Base-by-base conservation (phyloP, 2,329 filamentous ascomycete species). In the Talaromyces marneffei region DNA sequence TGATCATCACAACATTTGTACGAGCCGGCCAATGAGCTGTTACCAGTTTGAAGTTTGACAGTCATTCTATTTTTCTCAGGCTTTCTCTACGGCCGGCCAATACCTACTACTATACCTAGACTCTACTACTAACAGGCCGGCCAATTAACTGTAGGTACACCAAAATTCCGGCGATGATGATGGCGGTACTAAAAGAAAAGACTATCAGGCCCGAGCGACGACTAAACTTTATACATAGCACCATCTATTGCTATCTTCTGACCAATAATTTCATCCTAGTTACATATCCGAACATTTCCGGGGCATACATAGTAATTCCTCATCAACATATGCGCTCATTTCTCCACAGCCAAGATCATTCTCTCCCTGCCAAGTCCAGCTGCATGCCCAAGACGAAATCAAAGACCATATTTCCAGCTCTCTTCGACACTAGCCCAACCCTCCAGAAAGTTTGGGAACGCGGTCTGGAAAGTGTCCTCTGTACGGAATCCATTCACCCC, bases 351-450 rank as follows among this genome's bases (percentile, higher is more conserved):
- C 10, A 52, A 33, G 25, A 20, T 33, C 27, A 10, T 10, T 33
- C 4, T 20, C n/a, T 9, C 16, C 25, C 29, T 12, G n/a, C 27
- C 10, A 14, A 52, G 20, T 20, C 18, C 31, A 25, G 31, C 20
- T n/a, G 6, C 12, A 27, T 35, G 2, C 8, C 6, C 20, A 18
- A 31, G 4, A 25, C 35, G 2, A 20, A 33, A 52, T 40, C 25
- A 59, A 4, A 59, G 46, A 14, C 44, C 27, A 39, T 59, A 59
- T 44, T 59, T 59, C 46, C 57, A 59, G 23, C 46, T 53, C 9
- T 59, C 57, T 16, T 59, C 35, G 8, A 46, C 33, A 33, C 57
- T 59, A 31, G 57, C 57, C 57, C 57, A 59, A 20, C 46, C 57
- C 37, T 59, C 57, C 12, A 59, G 18, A n/a, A 59, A 59, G 35